These are phyloP conservation scores for Penicillium arizonense DNA, from an alignment of 495 filamentous ascomycete genomes.

Conservation along the genomic window DNA sequence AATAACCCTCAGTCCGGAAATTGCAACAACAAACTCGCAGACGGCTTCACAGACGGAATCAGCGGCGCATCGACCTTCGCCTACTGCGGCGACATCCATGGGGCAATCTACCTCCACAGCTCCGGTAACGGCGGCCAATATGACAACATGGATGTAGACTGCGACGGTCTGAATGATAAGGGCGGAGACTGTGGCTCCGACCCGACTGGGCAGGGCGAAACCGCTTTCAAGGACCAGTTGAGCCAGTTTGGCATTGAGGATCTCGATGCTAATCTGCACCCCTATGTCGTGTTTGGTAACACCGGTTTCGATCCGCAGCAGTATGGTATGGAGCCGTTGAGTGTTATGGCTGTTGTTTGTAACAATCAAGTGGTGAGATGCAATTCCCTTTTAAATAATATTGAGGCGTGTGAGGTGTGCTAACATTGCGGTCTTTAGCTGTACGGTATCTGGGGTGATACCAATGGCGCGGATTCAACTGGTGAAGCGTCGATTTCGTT, in stretches of 20 bases:
- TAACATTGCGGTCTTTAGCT: conserved; percentile 27
- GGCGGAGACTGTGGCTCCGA: conserved; percentile 52
- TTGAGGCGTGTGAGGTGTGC: background rate
- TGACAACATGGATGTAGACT: conserved; percentile 64
- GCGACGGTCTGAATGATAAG: conserved; percentile 55
- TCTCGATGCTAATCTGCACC: conserved; percentile 59
- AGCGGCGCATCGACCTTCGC: conserved; percentile 8
- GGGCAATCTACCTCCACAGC: conserved; percentile 31
- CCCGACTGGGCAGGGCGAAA: conserved; percentile 49
- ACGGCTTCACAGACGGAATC: conserved; percentile 25
- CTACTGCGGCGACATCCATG: conserved; percentile 31
- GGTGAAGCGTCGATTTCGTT: conserved; percentile 59
- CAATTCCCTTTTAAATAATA: background rate
- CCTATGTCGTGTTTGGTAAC: conserved; percentile 68
- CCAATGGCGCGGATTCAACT: conserved; percentile 53
- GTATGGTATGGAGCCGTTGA: conserved; percentile 56
- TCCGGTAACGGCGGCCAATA: conserved; percentile 19
- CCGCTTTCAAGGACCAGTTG: conserved; percentile 52
- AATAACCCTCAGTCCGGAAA: conserved; percentile 10
- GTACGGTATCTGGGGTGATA: conserved; percentile 69
- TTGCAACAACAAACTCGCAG: conserved; percentile 22
- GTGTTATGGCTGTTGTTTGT: conserved; percentile 64
- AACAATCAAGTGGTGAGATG: conserved; percentile 45
- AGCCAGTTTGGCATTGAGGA: conserved; percentile 47
- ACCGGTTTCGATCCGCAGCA: conserved; percentile 51